These are phyloP conservation scores for Quercus alba DNA, from an alignment of 306 rosid species.

Conservation along the genomic window DNA sequence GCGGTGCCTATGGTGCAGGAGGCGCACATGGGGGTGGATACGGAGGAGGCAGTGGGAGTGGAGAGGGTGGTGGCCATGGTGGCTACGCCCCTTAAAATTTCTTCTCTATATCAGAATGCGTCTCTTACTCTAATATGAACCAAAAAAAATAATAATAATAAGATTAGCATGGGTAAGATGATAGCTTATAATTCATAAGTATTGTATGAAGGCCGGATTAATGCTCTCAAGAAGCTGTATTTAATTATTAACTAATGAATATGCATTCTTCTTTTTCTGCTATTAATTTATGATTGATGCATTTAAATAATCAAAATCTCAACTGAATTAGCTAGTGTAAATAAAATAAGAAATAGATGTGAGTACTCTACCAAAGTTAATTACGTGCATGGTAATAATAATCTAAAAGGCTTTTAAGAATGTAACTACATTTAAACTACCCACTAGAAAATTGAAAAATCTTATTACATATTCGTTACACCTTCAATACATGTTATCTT, in stretches of 20 bases:
- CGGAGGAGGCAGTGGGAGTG: slow-evolving; percentile 31
- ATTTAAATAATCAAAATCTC: not conserved
- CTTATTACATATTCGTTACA: too few relatives aligned
- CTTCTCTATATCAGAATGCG: not conserved
- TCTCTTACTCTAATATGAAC: not conserved
- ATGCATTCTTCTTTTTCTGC: not conserved
- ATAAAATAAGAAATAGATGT: not conserved
- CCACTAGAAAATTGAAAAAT: too few relatives aligned
- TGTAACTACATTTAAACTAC: too few relatives aligned
- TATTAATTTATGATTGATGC: not conserved
- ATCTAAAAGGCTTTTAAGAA: too few relatives aligned
- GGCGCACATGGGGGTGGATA: slow-evolving; percentile 21
- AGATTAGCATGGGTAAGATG: slow-evolving; percentile 19
- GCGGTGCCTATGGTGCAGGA: slow-evolving; percentile 18
- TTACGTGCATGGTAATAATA: not conserved
- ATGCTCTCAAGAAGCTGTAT: not conserved
- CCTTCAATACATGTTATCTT: too few relatives aligned
- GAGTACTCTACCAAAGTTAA: not conserved
- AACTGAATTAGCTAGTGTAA: not conserved
- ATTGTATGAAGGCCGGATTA: not conserved
- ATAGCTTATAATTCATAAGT: not conserved
- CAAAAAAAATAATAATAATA: not conserved
- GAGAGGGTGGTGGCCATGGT: slow-evolving; percentile 41
- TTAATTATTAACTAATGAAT: not conserved
- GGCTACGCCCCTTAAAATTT: slow-evolving; percentile 42